Base-by-base conservation (phyloP, 768 basidiomycete genomes). In the Lactarius sp. region DNA sequence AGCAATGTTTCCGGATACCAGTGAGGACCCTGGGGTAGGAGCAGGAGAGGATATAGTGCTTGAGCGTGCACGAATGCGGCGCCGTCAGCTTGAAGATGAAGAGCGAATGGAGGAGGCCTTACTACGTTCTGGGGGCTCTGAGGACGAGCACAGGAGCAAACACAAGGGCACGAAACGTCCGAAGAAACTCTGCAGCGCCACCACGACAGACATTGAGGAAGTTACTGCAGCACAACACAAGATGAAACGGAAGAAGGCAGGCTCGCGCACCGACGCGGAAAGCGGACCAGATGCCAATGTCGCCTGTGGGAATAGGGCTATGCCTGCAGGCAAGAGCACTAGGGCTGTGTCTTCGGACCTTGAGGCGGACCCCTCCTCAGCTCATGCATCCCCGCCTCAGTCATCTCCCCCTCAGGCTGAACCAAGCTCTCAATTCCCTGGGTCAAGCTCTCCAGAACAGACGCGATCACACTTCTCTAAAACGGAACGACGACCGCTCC, bases 1-100 rank as follows among this genome's bases (percentile, higher is more conserved):
- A 8, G 85, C 87, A 6, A 89, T 90, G 85, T 95, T 93, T 72
- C 90, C 91, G 0, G 87, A 85, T 47, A 82, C 81, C 49, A 80
- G 77, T 36, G 75, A 79, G 10, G 67, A 60, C 52, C 70, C 68
- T 47, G 69, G 61, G 18, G 65, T 69, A 5, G 79, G 75, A 3
- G 78, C 76, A 3, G 79, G 76, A 3, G 79, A 82, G 61, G 72
- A 69, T 36, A 78, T 80, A 20, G 75, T 81, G 50, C 76, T 75
- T 72, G 76, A 80, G 62, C 76, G 81, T 3, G 80, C 81, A 0
- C 66, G 71, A 42, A 72, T 66, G 8, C 72, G 81, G 55, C 71
- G 79, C 22, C 77, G 73, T 66, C 75, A 80, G 59, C 70, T 80
- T 1, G 76, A 75, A 33, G 75, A 75, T 31, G 78, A 80, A 68